Evolutionary conservation across 1,284 basidiomycete genomes (phyloP).

Genomic region (Ustilago shanxiensis): DNA sequence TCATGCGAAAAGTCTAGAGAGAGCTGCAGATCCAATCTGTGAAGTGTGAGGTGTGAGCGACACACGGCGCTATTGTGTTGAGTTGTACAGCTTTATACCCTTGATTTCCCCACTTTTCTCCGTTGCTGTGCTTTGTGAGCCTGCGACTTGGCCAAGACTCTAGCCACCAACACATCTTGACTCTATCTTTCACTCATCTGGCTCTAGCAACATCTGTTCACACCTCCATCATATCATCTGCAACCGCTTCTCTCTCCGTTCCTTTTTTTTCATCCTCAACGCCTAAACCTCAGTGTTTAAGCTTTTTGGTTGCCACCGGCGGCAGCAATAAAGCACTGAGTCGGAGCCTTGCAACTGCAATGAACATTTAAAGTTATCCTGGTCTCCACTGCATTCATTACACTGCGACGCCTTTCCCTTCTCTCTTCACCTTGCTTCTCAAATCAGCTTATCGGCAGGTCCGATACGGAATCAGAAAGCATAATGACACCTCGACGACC

Average conservation of each 20-base stretch:
- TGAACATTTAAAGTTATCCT: neutral
- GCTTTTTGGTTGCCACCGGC: constrained; percentile 4
- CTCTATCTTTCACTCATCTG: neutral
- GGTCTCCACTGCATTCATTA: neutral
- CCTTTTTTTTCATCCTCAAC: too few relatives aligned
- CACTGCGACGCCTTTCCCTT: neutral
- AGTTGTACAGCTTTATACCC: neutral
- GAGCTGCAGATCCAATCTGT: neutral
- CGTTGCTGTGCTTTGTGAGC: constrained; percentile 3
- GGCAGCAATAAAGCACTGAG: neutral
- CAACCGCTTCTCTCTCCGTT: neutral
- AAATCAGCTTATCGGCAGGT: constrained; percentile 11
- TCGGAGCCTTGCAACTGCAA: neutral
- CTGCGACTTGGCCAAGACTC: neutral
- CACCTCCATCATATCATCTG: neutral
- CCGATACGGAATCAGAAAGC: neutral
- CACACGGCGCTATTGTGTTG: too few relatives aligned
- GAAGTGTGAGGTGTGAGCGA: too few relatives aligned
- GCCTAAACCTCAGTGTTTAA: neutral
- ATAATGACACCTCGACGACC: constrained; percentile 36
- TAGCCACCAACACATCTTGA: constrained; percentile 1
- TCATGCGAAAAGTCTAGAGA: too few relatives aligned
- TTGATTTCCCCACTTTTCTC: constrained; percentile 13
- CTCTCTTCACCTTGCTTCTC: neutral
- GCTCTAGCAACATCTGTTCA: neutral